Evolutionary conservation across 225 moss, liverwort and hornwort genomes (phyloP).

Genomic region (Bryum argenteum): DNA sequence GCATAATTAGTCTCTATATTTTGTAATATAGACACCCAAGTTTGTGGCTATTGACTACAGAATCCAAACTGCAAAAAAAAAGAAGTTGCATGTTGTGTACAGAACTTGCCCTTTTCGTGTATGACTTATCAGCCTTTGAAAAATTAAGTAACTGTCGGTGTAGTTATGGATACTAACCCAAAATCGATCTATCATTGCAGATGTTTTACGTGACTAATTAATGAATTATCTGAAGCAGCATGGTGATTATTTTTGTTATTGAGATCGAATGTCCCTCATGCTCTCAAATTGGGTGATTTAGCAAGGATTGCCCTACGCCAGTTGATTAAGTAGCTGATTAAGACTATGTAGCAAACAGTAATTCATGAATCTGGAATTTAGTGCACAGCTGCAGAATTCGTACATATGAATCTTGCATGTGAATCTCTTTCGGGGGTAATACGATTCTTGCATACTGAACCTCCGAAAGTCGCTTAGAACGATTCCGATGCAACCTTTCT

Average conservation of each 20-base stretch:
- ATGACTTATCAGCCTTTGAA: too few relatives aligned
- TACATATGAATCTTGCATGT: too few relatives aligned
- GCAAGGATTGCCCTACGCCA: not conserved
- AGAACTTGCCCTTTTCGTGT: not conserved
- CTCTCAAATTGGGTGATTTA: not conserved
- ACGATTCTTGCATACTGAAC: too few relatives aligned
- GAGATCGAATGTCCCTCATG: conserved; percentile 4
- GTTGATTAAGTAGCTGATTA: too few relatives aligned
- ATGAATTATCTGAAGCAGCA: not conserved
- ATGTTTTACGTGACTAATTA: not conserved
- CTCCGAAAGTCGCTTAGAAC: too few relatives aligned
- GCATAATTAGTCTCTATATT: not conserved
- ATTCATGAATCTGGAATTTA: too few relatives aligned
- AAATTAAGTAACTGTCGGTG: conserved; percentile 4
- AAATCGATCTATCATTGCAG: not conserved
- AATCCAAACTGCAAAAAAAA: conserved; percentile 31
- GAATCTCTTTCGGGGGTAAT: too few relatives aligned
- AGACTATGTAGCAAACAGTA: too few relatives aligned
- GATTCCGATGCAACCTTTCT: too few relatives aligned
- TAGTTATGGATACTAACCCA: not conserved
- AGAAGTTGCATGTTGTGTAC: not conserved
- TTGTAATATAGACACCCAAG: conserved; percentile 53
- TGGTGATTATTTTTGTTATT: not conserved
- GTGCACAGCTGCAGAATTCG: too few relatives aligned
- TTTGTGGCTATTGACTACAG: conserved; percentile 43